Evolutionary conservation across 331 rosid genomes (phyloP).

Genomic region (Erythrophleum ivorense): DNA sequence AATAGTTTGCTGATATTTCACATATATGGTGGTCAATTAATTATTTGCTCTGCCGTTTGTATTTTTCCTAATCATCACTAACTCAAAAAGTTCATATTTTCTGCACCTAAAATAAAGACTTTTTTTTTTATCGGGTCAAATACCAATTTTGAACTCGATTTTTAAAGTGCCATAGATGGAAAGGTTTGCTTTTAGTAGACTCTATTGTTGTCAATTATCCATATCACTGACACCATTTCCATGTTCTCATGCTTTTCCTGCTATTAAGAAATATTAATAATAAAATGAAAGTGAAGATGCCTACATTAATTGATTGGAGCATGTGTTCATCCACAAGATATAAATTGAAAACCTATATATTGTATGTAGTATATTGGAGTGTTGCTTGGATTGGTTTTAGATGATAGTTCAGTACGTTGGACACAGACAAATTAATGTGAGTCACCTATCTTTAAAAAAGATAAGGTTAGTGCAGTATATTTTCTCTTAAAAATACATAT

Average conservation of each 20-base stretch:
- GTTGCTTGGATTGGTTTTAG: slow-evolving; percentile 49
- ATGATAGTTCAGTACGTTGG: slow-evolving; percentile 44
- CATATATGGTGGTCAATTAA: too few relatives aligned
- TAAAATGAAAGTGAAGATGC: slow-evolving; percentile 2
- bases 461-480: slow-evolving; percentile 6
- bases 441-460: slow-evolving; percentile 38
- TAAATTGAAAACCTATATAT: slow-evolving; percentile 39
- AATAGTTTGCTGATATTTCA: not conserved
- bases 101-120: not conserved
- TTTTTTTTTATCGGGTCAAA: too few relatives aligned
- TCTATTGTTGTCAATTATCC: not conserved
- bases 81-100: not conserved
- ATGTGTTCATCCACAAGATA: slow-evolving; percentile 48
- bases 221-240: slow-evolving; percentile 10
- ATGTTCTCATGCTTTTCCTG: slow-evolving; percentile 7
- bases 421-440: slow-evolving; percentile 31
- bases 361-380: slow-evolving; percentile 34
- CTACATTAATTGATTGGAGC: not conserved
- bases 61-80: not conserved
- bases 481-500: not conserved
- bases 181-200: too few relatives aligned
- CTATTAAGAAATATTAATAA: not conserved
- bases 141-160: too few relatives aligned
- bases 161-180: not conserved
- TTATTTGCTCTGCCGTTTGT: not conserved